Base-by-base conservation (phyloP, 805 yeast genomes). In the Kazachstania kunashirensis region DNA sequence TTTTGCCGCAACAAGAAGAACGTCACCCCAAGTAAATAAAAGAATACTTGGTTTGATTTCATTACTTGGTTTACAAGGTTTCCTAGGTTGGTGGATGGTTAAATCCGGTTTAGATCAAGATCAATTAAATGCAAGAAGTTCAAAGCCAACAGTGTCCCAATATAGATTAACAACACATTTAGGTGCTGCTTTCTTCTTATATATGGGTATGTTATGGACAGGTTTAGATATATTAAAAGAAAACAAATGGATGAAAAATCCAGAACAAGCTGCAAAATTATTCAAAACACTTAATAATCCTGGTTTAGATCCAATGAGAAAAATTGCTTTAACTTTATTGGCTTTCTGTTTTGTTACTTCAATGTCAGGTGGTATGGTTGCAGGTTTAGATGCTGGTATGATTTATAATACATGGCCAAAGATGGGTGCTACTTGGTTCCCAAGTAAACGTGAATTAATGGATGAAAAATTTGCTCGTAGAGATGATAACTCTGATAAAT, bases 61-160 rank as follows among this genome's bases (percentile, higher is more conserved):
- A 0, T 63, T 92, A 35, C 68, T 92, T 40, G 99, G 95, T 9
- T 64, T 92, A 33, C 98, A 92, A 66, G 98, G 98, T 36, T 82
- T 79, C 36, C 80, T 92, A 47, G 98, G 98, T 23, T 92, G 98
- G 98, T 92, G 99, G 99, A 92, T 92, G 98, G 98, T 92, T 36
- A 77, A 83, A 51, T 84, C 96, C 8, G 98, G 98, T 21, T 69
- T 92, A 38, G 94, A 86, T 55, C 81, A 80, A 52, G 71, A 79
- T 30, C 80, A 80, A 52, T 65, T 92, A 33, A 72, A 71, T 16
- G 86, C 80, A 46, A 73, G 95, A 56, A 81, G 74, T 31, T 77
- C 95, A 1, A 94, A 89, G 55, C 98, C 98, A n/a, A 85, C 98
- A 0, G 98, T 92, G 3, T 84, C 96, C 5, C 97, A 84, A 54